Evolutionary conservation across 2,329 filamentous ascomycete genomes (phyloP), one percentile per base, ranked within the genome.

Genomic region (Canariomyces notabilis): DNA sequence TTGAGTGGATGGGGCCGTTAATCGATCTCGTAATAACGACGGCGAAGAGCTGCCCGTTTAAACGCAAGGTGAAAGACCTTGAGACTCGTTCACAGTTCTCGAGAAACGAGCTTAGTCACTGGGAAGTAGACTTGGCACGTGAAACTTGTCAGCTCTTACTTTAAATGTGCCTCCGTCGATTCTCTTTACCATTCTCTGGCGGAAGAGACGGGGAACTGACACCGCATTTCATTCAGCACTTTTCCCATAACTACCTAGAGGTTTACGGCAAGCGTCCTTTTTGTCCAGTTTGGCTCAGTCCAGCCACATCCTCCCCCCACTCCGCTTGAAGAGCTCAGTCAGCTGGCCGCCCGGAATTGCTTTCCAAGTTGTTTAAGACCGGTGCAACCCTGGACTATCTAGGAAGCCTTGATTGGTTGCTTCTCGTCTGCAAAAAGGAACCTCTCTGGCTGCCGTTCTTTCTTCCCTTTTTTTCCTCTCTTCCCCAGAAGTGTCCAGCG

Each of bases 341-440:
- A 55, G 48, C 49, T 55, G 52, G 22, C 47, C 44, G n/a, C n/a
- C 43, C 37, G 42, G 34, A 40, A 23, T 18, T 44, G 34, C 36
- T 40, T 26, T 22, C 34, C 37, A 43, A 47, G 38, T 26, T 42
- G 21, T 34, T 42, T 42, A 44, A 38, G 48, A 39, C 40, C 41
- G 36, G 41, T 48, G 47, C 38, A 16, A 50, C 50, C 48, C 46
- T 54, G 47, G 34, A 36, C 42, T 43, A 32, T 46, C 16, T 26
- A 42, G 38, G 37, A 5, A 5, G 20, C 38, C 19, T 14, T 54
- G 51, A 56, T 57, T 57, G 55, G 55, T 42, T 45, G 14, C n/a
- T 41, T 42, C 19, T 42, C 50, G 26, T 37, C 34, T 33, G 48
- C 42, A 50, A 50, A 53, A 55, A 51, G 49, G 47, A 47, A 48